Base-by-base conservation (phyloP, 768 basidiomycete species). In the Stropharia rugosoannulata region DNA sequence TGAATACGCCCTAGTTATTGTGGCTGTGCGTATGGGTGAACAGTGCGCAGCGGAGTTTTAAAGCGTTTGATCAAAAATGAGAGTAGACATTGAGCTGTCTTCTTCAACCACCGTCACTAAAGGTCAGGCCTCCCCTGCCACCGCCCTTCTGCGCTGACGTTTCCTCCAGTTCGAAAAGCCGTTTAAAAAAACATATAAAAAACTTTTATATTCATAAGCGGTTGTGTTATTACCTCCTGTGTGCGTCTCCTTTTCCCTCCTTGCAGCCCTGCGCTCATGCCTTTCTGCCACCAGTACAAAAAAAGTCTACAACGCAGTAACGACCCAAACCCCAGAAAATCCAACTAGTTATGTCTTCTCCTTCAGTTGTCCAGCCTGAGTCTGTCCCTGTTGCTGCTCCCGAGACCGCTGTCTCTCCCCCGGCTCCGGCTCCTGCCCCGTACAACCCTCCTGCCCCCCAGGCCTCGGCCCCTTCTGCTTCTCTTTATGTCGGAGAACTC, bases 401-500 rank as follows among this genome's bases (percentile, higher is more conserved):
- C 62, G 74, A 78, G 59, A 67, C 74, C 61, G 65, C 79, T 54
- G 64, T 75, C 32, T 59, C 62, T 42, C 62, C 61, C 15, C 61
- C 61, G 56, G 72, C 81, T 57, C 70, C 77, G 37, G 76, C 81
- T 27, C 70, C 80, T 54, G 78, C 80, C 41, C 77, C 86, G 39
- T 83, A 86, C 71, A 82, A 83, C 62, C 76, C 84, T 43, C 80
- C 83, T 68, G 75, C 79, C 56, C 78, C 81, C 29, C 80, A 80
- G 55, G 75, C 85, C 40, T 80, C 89, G 57, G 79, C 87, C 56
- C 90, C 91, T 19, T 93, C 91, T 51, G 92, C 92, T 19, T 97
- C 95, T 56, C 91, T 99, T 66, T 99, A 99, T 77, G 97, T 99
- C 60, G 97, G 97, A 57, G 97, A 99, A 78, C 89, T 99, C 63